Base-by-base conservation (phyloP, 2,329 filamentous ascomycete genomes). In the Paramyrothecium sp. region DNA sequence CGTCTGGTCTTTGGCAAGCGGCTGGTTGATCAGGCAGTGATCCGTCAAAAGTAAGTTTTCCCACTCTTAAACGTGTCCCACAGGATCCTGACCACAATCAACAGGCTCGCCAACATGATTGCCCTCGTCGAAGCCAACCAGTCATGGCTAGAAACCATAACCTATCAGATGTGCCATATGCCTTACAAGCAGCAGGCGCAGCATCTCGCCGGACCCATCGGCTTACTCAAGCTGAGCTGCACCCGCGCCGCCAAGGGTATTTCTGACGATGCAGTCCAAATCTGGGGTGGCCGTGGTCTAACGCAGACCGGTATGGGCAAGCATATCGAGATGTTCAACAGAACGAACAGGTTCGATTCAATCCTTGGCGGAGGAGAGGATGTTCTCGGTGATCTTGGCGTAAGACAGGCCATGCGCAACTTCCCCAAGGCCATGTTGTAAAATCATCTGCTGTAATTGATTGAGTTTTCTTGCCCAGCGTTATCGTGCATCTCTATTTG, bases 121-220 rank as follows among this genome's bases (percentile, higher is more conserved):
- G 85, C 89, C 4, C 85, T 90, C 53, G 84, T 87, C 63, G 91
- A 96, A 73, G 82, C 89, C n/a, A 89, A 90, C 74, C 91, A 96
- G 73, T 84, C 91, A 20, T 96, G 90, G 90, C 83, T 95, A 52
- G 91, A 96, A 73, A 86, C 84, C 47, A 87, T 95, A 68, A 92
- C 91, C 20, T 91, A 92, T 78, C 91, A 96, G 71, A 96, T 96
- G 91, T 89, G 84, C 77, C 81, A 91, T 71, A 91, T 96, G 89
- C 83, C 84, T 34, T 95, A 96, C 74, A 81, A 83, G 55, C 77
- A 94, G 70, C 91, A 96, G 72, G 80, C 89, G 22, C 85, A 86
- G 68, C 82, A 89, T 65, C 83, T 96, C 2, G 89, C 89, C 54
- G 92, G 92, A 0, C 91, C 91, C 26, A 92, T 96, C 61, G 91